A percentile compares a stretch with the other conserved stretches of the same genome.
These are phyloP conservation scores for Naganishia liquefaciens DNA, from an alignment of 1,284 basidiomycete genomes.

Conservation along the genomic window DNA sequence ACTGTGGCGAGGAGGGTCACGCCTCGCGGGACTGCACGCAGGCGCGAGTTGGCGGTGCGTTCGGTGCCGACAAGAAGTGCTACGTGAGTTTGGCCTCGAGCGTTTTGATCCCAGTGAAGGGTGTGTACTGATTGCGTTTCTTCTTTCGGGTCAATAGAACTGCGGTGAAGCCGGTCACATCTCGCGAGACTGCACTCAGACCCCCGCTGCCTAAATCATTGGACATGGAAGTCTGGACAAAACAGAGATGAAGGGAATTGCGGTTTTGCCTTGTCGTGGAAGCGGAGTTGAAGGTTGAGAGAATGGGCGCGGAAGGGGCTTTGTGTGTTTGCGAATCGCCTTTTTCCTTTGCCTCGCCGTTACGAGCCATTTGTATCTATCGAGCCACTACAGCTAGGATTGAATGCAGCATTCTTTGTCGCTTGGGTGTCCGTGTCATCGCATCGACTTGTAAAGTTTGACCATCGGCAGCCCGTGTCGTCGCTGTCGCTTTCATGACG, in stretches of 20 bases:
- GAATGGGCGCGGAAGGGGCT: background rate
- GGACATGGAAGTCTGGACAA: background rate
- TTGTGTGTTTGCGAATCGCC: background rate
- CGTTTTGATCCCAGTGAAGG: background rate
- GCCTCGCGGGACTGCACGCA: slow-evolving; percentile 35
- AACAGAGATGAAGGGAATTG: slow-evolving; percentile 10
- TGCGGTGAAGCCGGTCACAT: slow-evolving; percentile 38
- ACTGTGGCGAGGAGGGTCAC: slow-evolving; percentile 36
- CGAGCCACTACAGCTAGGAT: slow-evolving; percentile 25
- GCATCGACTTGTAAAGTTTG: background rate
- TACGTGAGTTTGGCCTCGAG: slow-evolving; percentile 36
- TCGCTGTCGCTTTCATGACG: slow-evolving; percentile 6
- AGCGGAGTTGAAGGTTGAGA: background rate
- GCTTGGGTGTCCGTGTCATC: background rate
- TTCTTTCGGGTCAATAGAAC: slow-evolving; percentile 17
- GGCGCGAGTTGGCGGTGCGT: slow-evolving; percentile 33
- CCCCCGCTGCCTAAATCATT: slow-evolving; percentile 30
- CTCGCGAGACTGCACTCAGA: slow-evolving; percentile 37
- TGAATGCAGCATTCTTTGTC: slow-evolving; percentile 25
- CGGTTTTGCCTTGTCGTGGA: slow-evolving; percentile 13
- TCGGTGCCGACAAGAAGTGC: slow-evolving; percentile 36
- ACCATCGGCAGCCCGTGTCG: too few relatives aligned
- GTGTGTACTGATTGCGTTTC: background rate
- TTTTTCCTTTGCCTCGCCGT: background rate
- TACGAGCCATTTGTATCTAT: slow-evolving; percentile 20